Base-by-base conservation (phyloP, 257 asterid genomes). In the Thymus quinquecostatus region DNA sequence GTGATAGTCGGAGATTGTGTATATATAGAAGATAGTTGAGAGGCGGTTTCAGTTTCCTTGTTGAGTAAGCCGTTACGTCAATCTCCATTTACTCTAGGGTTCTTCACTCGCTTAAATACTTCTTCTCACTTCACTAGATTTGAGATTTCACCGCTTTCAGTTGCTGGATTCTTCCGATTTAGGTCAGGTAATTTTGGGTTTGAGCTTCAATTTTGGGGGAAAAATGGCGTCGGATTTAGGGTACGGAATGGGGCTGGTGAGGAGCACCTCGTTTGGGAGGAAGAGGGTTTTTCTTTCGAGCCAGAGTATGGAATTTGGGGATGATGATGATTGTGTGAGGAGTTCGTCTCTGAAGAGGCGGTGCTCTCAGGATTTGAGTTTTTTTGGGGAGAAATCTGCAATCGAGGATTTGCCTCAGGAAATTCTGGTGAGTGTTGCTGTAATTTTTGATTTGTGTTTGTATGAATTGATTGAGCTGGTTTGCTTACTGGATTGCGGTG, bases 201-300 rank as follows among this genome's bases (percentile, higher is more conserved):
- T 0, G 70, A 38, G 58, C 41, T 0, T 60, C 72, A 48, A 70
- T n/a, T 34, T 68, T 21, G 21, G 74, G 28, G 2, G 14, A 30
- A 38, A 69, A 70, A 80, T 81, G 86, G 80, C 71, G 30, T 29
- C 40, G 36, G 72, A 43, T 49, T 84, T 68, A 54, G 81, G 66
- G 66, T 85, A 66, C 12, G 90, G 85, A 45, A 43, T 77, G 61
- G 86, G 83, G 33, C 56, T 89, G 8, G 88, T 78, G 76, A 84
- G 91, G 55, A 86, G 87, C 65, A 77, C 82, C 0, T 88, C 96
- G 1, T 89, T 85, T 74, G 96, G 93, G 75, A 71, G 96, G 43
- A 89, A 89, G 60, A 73, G 96, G 70, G 80, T 89, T 45, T 76
- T 79, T 63, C 70, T 85, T 33, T 56, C 81, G 1, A 82, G 61